phyloP scores from a whole-genome alignment of 306 rosid species.

The Dalbergia cochinchinensis region DNA sequence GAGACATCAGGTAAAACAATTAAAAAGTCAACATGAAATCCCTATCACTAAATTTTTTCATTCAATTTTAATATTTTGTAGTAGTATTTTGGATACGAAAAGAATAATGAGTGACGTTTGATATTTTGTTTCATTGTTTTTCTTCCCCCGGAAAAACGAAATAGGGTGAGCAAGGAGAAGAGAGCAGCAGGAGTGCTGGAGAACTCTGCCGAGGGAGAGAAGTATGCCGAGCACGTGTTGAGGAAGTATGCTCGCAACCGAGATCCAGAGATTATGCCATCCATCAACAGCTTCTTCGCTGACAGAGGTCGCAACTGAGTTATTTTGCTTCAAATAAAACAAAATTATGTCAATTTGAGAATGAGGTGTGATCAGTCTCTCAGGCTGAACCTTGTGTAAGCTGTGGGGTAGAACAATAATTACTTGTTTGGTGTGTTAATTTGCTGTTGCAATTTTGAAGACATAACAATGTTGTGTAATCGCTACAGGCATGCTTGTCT shows the following conservation, averaged over 20 bases:
- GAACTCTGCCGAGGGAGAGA: conserved; percentile 82
- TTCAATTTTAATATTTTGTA: no score
- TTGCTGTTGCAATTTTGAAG: not conserved
- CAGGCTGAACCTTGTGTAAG: not conserved
- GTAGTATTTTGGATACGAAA: not conserved
- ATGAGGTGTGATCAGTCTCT: not conserved
- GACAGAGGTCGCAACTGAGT: conserved; percentile 43
- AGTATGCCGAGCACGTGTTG: conserved; percentile 71
- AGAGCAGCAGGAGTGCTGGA: conserved; percentile 81
- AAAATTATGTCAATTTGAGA: not conserved
- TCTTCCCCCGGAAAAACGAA: not conserved
- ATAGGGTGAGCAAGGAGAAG: conserved; percentile 67
- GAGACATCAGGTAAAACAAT: no score
- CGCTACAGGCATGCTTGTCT: not conserved
- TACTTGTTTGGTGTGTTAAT: not conserved
- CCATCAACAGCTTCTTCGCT: conserved; percentile 69
- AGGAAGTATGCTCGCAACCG: conserved; percentile 79
- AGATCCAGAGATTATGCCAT: conserved; percentile 81
- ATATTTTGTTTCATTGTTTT: not conserved
- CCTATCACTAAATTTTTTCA: not conserved
- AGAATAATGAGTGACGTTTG: not conserved
- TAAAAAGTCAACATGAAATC: no score
- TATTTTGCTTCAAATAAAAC: not conserved
- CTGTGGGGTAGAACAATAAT: not conserved
- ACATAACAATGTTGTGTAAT: not conserved